These are phyloP conservation scores for Hortaea werneckii DNA, from an alignment of 2,329 filamentous ascomycete genomes.

Conservation along the genomic window DNA sequence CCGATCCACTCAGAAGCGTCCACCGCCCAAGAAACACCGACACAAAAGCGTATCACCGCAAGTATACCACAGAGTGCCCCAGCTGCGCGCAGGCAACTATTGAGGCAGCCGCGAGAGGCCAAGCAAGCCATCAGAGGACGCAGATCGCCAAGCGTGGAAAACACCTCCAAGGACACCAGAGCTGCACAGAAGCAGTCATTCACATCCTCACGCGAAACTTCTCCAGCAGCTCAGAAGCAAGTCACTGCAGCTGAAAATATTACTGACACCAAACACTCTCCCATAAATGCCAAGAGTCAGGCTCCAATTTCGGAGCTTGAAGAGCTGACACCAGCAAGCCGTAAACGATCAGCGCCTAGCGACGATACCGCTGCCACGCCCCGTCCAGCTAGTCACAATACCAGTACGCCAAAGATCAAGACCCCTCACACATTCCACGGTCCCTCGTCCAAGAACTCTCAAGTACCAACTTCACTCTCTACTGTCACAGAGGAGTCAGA, in stretches of 20 bases:
- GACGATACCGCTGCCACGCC: not conserved
- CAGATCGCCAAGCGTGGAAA: not conserved
- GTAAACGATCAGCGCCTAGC: not conserved
- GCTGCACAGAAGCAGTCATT: not conserved
- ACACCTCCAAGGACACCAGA: not conserved
- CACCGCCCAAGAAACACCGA: not conserved
- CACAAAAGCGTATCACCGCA: not conserved
- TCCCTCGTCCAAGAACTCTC: constrained; percentile 1
- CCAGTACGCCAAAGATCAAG: constrained; percentile 2
- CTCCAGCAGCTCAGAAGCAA: not conserved
- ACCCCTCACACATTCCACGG: constrained; percentile 5
- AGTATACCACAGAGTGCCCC: not conserved
- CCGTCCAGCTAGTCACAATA: not conserved
- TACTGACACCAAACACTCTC: not conserved
- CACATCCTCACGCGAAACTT: not conserved
- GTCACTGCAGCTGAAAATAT: not conserved
- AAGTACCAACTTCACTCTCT: not conserved
- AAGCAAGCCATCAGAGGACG: not conserved
- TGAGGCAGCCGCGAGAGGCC: not conserved
- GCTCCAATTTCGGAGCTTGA: not conserved
- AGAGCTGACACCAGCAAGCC: constrained; percentile 1
- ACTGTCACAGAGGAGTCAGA: constrained; percentile 1
- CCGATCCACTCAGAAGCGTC: not conserved
- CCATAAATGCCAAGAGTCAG: not conserved
- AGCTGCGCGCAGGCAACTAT: not conserved